Evolutionary conservation across 2,329 filamentous ascomycete genomes (phyloP), one percentile per base, ranked within the genome.

Genomic region (Talaromyces sp.): DNA sequence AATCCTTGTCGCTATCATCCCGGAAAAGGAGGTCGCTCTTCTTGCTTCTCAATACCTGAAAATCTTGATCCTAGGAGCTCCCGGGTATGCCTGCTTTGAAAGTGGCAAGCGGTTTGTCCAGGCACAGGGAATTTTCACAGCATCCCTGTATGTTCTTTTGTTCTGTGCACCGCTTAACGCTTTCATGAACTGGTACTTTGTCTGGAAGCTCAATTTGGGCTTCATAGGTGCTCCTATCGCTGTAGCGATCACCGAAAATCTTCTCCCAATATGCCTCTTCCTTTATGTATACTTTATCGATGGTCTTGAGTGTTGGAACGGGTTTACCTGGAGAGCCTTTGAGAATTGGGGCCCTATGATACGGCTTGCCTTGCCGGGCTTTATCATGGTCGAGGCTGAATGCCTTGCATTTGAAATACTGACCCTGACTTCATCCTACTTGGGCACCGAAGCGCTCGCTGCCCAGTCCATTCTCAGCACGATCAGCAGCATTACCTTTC

Each of bases 331-430:
- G 62, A 85, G 85, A 44, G 88, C 89, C 0, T 81, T 92, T 58
- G 78, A 79, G 36, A 94, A 94, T 71, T 95, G 91, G 91, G 81
- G 82, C 1, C 88, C 89, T 8, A 96, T 96, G 94, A 85, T 98
- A 68, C 86, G 87, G 55, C 87, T 98, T 42, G 92, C 94, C 0
- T 79, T 97, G 12, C 93, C 94, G 0, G 94, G 94, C 1, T 87
- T 98, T 73, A 80, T 96, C 66, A 97, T 97, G 93, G 89, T 98
- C 1, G 88, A 96, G 73, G 92, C 94, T 5, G 94, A 98, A 74
- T 96, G 91, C 78, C 83, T 97, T 10, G 92, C 93, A 6, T 98
- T 98, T 73, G 94, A 98, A 74, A 87, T 96, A 56, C 81, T 96
- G 65, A 96, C 92, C 0, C 82, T 97, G n/a, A 87, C 88, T 8